These are phyloP conservation scores for Trichoderma semiorbis DNA, from an alignment of 2,329 filamentous ascomycete genomes.

Conservation along the genomic window DNA sequence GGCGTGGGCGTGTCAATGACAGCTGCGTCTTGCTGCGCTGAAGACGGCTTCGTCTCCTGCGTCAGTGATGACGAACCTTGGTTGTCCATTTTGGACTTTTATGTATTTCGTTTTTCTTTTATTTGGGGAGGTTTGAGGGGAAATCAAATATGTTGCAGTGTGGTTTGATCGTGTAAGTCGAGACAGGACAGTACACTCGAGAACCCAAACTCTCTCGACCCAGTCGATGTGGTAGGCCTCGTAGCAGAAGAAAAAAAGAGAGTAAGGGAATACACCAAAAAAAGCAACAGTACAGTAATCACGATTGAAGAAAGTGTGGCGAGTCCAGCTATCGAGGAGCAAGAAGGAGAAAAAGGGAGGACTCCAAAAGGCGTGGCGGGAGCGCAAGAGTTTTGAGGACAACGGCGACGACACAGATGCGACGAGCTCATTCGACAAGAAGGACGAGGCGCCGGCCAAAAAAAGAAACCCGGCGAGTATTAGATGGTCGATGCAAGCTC, in stretches of 20 bases:
- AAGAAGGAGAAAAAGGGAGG: constrained; percentile 32
- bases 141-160: neutral
- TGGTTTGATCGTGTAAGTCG: constrained; percentile 9
- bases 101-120: neutral
- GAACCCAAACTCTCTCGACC: constrained; percentile 11
- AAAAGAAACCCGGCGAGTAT: constrained; percentile 8
- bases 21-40: neutral
- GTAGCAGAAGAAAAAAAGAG: neutral
- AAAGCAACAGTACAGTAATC: constrained; percentile 27
- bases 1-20: constrained; percentile 24
- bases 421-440: constrained; percentile 30
- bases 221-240: constrained; percentile 17
- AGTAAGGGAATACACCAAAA: neutral
- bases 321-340: constrained; percentile 56
- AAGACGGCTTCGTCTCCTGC: neutral
- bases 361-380: constrained; percentile 36
- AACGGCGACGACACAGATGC: constrained; percentile 26
- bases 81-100: constrained; percentile 31
- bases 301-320: constrained; percentile 36
- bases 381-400: constrained; percentile 50
- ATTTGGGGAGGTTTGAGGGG: neutral
- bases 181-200: neutral
- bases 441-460: constrained; percentile 35
- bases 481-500: neutral
- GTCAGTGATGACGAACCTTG: constrained; percentile 36